A percentile compares a stretch with the other conserved stretches of the same genome.
phyloP scores from a whole-genome alignment of 495 filamentous ascomycete species.

The Elaphomyces granulatus region DNA sequence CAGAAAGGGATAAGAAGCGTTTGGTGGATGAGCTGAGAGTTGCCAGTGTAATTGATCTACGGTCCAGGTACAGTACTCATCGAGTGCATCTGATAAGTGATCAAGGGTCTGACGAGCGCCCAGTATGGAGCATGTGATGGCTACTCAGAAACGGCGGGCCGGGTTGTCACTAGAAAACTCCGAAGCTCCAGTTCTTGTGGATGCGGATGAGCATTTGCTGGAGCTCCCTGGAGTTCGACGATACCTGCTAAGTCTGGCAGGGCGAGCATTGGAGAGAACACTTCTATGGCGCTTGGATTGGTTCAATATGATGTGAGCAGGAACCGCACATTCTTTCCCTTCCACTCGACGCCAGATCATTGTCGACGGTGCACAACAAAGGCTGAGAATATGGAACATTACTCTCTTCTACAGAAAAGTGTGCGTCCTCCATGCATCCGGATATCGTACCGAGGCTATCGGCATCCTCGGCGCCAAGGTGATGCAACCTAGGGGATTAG shows the following conservation, averaged over 20 bases:
- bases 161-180: slow-evolving; percentile 14
- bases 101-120: slow-evolving; percentile 1
- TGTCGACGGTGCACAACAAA: neutral
- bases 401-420: slow-evolving; percentile 41
- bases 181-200: slow-evolving; percentile 19
- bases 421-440: slow-evolving; percentile 42
- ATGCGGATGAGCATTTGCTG: slow-evolving; percentile 31
- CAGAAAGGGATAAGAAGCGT: slow-evolving; percentile 42
- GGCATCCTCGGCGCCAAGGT: slow-evolving; percentile 50
- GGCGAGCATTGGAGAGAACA: slow-evolving; percentile 51
- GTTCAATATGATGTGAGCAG: slow-evolving; percentile 44
- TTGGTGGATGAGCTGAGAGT: slow-evolving; percentile 50
- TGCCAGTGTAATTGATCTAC: slow-evolving; percentile 59
- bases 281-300: slow-evolving; percentile 55
- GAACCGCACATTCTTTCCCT: slow-evolving; percentile 2
- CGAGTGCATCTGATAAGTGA: no score
- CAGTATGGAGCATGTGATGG: slow-evolving; percentile 60
- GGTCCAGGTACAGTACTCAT: slow-evolving; percentile 54
- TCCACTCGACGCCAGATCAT: neutral
- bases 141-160: slow-evolving; percentile 45
- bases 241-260: slow-evolving; percentile 54
- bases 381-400: neutral
- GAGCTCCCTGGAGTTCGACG: slow-evolving; percentile 48
- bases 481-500: slow-evolving; percentile 52
- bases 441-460: slow-evolving; percentile 54